These are phyloP conservation scores for Ganoderma lucidum DNA, from an alignment of 1,284 basidiomycete genomes.

Conservation along the genomic window DNA sequence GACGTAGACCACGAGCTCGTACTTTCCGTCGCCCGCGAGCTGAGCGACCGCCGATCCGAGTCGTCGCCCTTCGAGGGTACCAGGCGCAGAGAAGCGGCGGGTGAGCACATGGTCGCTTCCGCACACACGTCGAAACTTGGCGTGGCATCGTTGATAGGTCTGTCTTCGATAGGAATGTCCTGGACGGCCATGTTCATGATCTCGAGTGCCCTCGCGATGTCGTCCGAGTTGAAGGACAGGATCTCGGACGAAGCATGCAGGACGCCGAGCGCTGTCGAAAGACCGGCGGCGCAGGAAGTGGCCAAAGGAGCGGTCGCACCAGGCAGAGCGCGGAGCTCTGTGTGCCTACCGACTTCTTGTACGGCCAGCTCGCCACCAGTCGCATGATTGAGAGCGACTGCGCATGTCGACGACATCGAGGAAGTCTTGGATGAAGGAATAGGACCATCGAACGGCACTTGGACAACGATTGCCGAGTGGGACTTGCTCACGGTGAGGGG, in stretches of 20 bases:
- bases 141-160: background rate
- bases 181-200: conserved; percentile 1
- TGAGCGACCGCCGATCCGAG: background rate
- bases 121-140: background rate
- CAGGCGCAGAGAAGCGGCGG: background rate
- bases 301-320: background rate
- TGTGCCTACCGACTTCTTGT: background rate
- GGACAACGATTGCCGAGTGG: background rate
- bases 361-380: background rate
- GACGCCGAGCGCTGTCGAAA: background rate
- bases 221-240: background rate
- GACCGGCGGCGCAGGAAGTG: background rate
- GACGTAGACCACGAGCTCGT: background rate
- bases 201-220: conserved; percentile 3
- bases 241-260: background rate
- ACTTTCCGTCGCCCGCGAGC: background rate
- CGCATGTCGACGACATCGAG: background rate
- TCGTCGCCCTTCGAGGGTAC: background rate
- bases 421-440: background rate
- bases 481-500: background rate
- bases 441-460: background rate
- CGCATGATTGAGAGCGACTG: background rate
- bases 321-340: background rate
- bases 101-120: conserved; percentile 1
- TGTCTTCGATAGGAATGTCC: conserved; percentile 1